These are phyloP conservation scores for Xanthoconium purpureum DNA, from an alignment of 768 basidiomycete genomes.

Conservation along the genomic window DNA sequence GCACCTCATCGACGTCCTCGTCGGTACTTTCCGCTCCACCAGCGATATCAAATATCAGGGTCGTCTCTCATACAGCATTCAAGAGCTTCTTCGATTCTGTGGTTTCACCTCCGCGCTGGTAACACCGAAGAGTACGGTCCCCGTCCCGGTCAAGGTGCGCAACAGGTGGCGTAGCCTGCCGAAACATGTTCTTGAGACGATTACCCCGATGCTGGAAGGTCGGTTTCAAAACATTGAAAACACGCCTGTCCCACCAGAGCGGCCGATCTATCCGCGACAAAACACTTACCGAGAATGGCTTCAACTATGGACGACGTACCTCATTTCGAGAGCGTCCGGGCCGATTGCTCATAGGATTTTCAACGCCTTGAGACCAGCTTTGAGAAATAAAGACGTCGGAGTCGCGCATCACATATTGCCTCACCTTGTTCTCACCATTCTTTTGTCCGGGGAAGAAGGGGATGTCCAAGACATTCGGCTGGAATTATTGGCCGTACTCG, in stretches of 20 bases:
- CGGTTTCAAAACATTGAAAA: constrained; percentile 55
- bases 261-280: constrained; percentile 77
- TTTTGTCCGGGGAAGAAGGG: constrained; percentile 68
- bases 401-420: constrained; percentile 91
- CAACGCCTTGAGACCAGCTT: constrained; percentile 68
- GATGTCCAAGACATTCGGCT: constrained; percentile 62
- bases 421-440: constrained; percentile 82
- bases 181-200: constrained; percentile 79
- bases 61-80: constrained; percentile 86
- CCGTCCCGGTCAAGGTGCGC: constrained; percentile 63
- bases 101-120: constrained; percentile 80
- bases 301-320: constrained; percentile 79
- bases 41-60: constrained; percentile 92
- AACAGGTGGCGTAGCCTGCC: constrained; percentile 78
- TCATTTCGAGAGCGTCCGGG: constrained; percentile 67
- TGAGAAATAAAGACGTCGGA: constrained; percentile 87
- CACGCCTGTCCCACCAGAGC: constrained; percentile 38
- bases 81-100: constrained; percentile 86
- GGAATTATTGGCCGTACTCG: constrained; percentile 79
- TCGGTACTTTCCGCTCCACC: constrained; percentile 87
- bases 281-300: constrained; percentile 96
- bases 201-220: constrained; percentile 77
- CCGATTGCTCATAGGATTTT: constrained; percentile 67
- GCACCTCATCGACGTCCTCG: constrained; percentile 85
- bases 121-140: constrained; percentile 42